Conservation (phyloP, 108 stramenopile species). For the Phaeodactylum tricornutum region DNA sequence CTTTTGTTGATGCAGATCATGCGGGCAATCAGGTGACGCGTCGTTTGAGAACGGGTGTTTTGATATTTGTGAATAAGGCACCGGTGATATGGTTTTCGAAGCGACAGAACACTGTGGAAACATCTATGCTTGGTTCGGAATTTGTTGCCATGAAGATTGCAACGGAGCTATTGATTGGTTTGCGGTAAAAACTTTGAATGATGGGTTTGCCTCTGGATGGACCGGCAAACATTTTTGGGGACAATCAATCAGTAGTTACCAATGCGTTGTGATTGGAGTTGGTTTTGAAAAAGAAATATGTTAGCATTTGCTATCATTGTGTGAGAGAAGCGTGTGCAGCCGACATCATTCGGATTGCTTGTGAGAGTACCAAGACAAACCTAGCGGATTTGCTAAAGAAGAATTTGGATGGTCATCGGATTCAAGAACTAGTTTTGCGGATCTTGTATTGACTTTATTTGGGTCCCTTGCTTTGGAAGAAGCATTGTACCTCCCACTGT, state of each 20-base stretch:
- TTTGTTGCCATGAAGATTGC: slow-evolving; percentile 22
- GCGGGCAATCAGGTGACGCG: slow-evolving; percentile 22
- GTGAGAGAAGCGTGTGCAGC: slow-evolving; percentile 27
- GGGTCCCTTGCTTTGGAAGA: too few species aligned
- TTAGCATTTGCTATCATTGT: slow-evolving; percentile 26
- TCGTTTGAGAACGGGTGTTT: slow-evolving; percentile 21
- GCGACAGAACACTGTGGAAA: slow-evolving; percentile 31
- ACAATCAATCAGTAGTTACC: slow-evolving; percentile 25
- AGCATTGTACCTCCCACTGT: too few species aligned
- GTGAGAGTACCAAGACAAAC: slow-evolving; percentile 20
- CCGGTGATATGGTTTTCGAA: slow-evolving; percentile 20
- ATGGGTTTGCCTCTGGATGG: slow-evolving; percentile 22
- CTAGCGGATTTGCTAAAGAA: slow-evolving; percentile 37
- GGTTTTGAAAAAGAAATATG: slow-evolving; percentile 24
- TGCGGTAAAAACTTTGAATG: slow-evolving; percentile 25
- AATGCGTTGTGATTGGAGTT: slow-evolving; percentile 21
- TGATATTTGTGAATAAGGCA: slow-evolving; percentile 27
- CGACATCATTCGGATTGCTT: slow-evolving; percentile 15
- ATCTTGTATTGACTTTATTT: too few species aligned
- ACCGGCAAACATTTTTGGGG: slow-evolving; percentile 14
- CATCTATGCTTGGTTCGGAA: slow-evolving; percentile 26
- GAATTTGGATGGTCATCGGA: too few species aligned
- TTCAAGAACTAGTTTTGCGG: too few species aligned
- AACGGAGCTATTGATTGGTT: slow-evolving; percentile 9
- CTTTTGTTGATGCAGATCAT: slow-evolving; percentile 32